phyloP scores from a whole-genome alignment of 805 yeast genomes.

The Ogataea corticis region DNA sequence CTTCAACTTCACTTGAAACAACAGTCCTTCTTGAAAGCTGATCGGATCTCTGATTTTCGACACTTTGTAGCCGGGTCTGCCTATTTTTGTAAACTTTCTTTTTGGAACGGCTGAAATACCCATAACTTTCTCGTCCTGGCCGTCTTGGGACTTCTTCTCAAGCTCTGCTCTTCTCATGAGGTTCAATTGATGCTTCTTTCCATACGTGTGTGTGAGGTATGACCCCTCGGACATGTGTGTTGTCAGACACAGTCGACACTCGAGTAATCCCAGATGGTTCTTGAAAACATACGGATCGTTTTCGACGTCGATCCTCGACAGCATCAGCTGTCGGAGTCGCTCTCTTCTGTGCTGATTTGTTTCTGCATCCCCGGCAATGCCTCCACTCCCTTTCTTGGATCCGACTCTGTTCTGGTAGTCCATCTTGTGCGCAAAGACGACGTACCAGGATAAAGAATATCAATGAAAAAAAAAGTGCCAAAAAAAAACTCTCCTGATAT shows the following conservation, averaged over 20 bases:
- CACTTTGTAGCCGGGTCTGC: conserved; percentile 70
- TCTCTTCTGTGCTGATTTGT: conserved; percentile 67
- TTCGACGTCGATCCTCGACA: conserved; percentile 50
- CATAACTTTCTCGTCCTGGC: conserved; percentile 14
- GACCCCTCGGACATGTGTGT: conserved; percentile 79
- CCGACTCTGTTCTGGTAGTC: conserved; percentile 90
- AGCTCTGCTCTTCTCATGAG: conserved; percentile 59
- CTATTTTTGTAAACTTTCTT: conserved; percentile 58
- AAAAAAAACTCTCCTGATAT: conserved; percentile 13
- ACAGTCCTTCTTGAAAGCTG: conserved; percentile 60
- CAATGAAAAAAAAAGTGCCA: background rate
- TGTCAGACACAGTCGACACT: conserved; percentile 83
- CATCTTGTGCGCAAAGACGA: conserved; percentile 44
- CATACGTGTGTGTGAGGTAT: conserved; percentile 81
- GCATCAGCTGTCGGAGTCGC: conserved; percentile 63
- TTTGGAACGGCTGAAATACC: conserved; percentile 43
- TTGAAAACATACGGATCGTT: conserved; percentile 82
- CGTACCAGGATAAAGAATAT: too few relatives aligned
- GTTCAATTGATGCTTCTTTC: conserved; percentile 77
- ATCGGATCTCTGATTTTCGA: conserved; percentile 67
- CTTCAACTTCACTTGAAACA: conserved; percentile 60
- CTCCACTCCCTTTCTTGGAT: conserved; percentile 89
- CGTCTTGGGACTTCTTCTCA: conserved; percentile 28
- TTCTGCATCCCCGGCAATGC: conserved; percentile 74
- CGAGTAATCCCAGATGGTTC: conserved; percentile 81